phyloP scores from a whole-genome alignment of 495 filamentous ascomycete species.

The Pseudomonodictys pantanalensis region DNA sequence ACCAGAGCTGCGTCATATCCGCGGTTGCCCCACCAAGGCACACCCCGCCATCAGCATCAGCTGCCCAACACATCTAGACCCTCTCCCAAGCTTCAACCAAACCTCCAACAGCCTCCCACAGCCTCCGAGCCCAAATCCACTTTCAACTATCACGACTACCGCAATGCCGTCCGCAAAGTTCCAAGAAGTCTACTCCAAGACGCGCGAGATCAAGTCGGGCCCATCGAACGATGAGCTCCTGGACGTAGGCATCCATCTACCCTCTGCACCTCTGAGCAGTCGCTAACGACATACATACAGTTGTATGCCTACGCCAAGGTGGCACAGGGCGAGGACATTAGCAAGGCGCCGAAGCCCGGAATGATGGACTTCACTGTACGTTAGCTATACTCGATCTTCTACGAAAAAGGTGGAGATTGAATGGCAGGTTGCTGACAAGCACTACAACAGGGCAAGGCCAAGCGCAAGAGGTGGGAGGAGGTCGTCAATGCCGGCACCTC shows the following conservation, averaged over 20 bases:
- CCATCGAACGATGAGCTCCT: slow-evolving; percentile 55
- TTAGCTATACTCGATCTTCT: background rate
- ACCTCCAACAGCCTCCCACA: background rate
- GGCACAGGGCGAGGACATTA: slow-evolving; percentile 49
- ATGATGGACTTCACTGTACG: slow-evolving; percentile 56
- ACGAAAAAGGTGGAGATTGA: background rate
- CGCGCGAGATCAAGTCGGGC: slow-evolving; percentile 57
- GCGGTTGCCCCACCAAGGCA: background rate
- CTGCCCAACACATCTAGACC: background rate
- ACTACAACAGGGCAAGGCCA: slow-evolving; percentile 64
- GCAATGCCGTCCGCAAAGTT: slow-evolving; percentile 12
- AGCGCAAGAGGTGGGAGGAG: slow-evolving; percentile 71
- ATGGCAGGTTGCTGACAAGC: background rate
- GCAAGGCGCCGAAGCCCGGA: slow-evolving; percentile 46
- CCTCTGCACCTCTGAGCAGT: background rate
- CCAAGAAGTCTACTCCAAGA: slow-evolving; percentile 60
- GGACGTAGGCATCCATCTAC: slow-evolving; percentile 46
- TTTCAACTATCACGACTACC: background rate
- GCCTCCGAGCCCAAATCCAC: background rate
- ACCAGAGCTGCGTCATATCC: slow-evolving; percentile 7
- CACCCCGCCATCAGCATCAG: background rate
- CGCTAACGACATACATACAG: slow-evolving; percentile 33
- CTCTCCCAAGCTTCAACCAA: background rate
- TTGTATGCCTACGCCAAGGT: slow-evolving; percentile 60
- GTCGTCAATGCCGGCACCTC: slow-evolving; percentile 57